Evolutionary conservation across 2,329 filamentous ascomycete genomes (phyloP).

Genomic region (Cladosporium sphaerospermum): DNA sequence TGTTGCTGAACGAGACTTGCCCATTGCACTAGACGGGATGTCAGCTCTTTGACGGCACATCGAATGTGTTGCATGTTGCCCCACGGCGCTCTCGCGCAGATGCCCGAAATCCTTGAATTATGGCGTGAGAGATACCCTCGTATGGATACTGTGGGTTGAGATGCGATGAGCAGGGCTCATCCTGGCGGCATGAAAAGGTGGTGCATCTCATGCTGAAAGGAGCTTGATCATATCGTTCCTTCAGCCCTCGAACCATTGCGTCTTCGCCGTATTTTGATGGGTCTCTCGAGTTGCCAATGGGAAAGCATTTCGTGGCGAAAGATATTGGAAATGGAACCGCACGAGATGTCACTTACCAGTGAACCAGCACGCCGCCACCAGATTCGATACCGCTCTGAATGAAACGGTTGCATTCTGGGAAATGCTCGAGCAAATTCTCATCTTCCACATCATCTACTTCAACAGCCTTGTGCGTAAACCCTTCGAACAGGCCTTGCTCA

Average conservation of each 20-base stretch:
- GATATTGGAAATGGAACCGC: background rate
- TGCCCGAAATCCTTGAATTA: too few species aligned
- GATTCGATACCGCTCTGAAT: slow-evolving; percentile 68
- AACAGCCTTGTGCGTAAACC: slow-evolving; percentile 67
- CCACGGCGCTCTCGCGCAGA: too few species aligned
- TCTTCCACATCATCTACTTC: slow-evolving; percentile 89
- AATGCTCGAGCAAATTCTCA: slow-evolving; percentile 75
- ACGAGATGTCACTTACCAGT: slow-evolving; percentile 37
- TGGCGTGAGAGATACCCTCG: background rate
- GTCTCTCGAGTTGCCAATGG: too few species aligned
- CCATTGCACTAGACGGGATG: slow-evolving; percentile 68
- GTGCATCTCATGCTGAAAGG: too few species aligned
- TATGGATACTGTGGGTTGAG: background rate
- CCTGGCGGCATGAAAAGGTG: too few species aligned
- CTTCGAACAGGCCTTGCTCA: slow-evolving; percentile 49
- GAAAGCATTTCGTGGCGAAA: background rate
- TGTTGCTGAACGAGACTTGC: slow-evolving; percentile 86
- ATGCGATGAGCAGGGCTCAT: too few species aligned
- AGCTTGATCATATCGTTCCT: too few species aligned
- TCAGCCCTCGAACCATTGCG: too few species aligned
- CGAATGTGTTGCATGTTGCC: too few species aligned
- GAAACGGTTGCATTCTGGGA: slow-evolving; percentile 62
- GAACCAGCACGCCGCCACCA: slow-evolving; percentile 58
- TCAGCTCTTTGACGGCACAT: background rate
- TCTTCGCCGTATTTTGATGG: too few species aligned